Evolutionary conservation across 495 filamentous ascomycete species (phyloP).

Genomic region (Hypoxylon perforatum): DNA sequence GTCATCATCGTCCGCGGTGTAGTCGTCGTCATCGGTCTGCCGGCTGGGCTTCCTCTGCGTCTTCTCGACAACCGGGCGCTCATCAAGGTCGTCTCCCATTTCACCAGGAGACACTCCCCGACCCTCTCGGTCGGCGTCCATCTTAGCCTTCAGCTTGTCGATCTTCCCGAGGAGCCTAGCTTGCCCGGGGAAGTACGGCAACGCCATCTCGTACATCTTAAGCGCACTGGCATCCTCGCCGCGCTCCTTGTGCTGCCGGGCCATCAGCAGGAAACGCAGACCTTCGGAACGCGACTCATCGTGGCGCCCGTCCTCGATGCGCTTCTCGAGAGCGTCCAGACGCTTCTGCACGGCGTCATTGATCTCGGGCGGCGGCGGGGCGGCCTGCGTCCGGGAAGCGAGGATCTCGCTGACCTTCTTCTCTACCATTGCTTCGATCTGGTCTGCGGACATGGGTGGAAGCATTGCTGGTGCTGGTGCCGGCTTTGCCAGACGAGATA

Average conservation of each 20-base stretch:
- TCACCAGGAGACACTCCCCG: constrained; percentile 11
- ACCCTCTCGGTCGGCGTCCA: constrained; percentile 58
- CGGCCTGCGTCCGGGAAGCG: constrained; percentile 70
- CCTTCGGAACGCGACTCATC: constrained; percentile 84
- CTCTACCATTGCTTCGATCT: constrained; percentile 90
- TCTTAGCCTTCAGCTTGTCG: constrained; percentile 69
- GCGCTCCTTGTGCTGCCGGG: constrained; percentile 85
- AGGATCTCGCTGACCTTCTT: constrained; percentile 90
- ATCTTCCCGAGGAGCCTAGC: constrained; percentile 85
- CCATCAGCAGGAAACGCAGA: constrained; percentile 85
- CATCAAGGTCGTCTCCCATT: constrained; percentile 13
- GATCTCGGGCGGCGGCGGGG: constrained; percentile 63
- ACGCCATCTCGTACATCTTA: constrained; percentile 85
- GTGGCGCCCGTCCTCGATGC: constrained; percentile 73
- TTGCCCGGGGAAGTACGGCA: constrained; percentile 88
- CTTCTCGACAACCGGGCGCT: constrained; percentile 11
- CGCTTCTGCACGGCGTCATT: constrained; percentile 82
- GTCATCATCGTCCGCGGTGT: constrained; percentile 60
- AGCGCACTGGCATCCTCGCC: constrained; percentile 83
- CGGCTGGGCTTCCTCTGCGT: constrained; percentile 32
- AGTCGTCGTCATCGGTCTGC: constrained; percentile 40
- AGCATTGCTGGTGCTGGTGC: constrained; percentile 46
- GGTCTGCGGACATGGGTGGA: constrained; percentile 71
- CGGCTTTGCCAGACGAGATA: constrained; percentile 55
- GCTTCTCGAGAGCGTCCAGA: constrained; percentile 84